Evolutionary conservation across 495 filamentous ascomycete species (phyloP).

Genomic region (Hypoxylon cercidicola): DNA sequence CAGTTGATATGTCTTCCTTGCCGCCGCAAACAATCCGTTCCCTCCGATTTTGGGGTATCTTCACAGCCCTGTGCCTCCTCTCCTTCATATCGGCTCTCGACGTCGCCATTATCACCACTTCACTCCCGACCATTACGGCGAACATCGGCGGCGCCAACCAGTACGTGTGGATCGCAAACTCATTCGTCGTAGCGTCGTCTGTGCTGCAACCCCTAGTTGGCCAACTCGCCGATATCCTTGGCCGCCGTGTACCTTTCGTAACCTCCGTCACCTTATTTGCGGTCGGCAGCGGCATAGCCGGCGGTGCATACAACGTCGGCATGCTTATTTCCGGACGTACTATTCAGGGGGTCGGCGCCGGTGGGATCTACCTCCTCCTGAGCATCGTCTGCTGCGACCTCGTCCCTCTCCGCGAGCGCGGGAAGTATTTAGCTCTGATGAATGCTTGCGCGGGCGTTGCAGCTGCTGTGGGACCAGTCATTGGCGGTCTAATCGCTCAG

Average conservation of each 20-base stretch:
- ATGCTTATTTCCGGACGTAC: slow-evolving; percentile 80
- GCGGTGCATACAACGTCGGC: slow-evolving; percentile 43
- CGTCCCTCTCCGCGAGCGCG: slow-evolving; percentile 73
- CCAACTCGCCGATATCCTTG: slow-evolving; percentile 54
- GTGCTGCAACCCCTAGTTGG: slow-evolving; percentile 26
- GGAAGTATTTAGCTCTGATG: slow-evolving; percentile 61
- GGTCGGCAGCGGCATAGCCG: slow-evolving; percentile 55
- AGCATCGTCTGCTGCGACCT: slow-evolving; percentile 79
- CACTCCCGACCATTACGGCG: slow-evolving; percentile 44
- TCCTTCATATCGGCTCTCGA: slow-evolving; percentile 50
- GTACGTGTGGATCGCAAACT: slow-evolving; percentile 18
- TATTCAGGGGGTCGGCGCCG: slow-evolving; percentile 83
- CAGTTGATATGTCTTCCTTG: too few species aligned
- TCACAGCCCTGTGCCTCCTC: too few species aligned
- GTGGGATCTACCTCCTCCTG: slow-evolving; percentile 76
- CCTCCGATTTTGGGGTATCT: too few species aligned
- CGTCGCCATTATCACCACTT: slow-evolving; percentile 53
- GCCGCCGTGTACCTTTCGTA: slow-evolving; percentile 51
- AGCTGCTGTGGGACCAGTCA: background rate
- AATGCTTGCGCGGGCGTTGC: background rate
- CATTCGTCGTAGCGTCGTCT: slow-evolving; percentile 20
- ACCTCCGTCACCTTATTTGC: slow-evolving; percentile 48
- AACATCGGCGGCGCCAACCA: slow-evolving; percentile 36
- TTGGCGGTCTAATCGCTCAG: background rate
- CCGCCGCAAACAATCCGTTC: too few species aligned